Percentiles rank a stretch among this genome's conserved stretches.
Conservation (phyloP, 108 stramenopile genomes). For the Mediolabrus comicus region DNA sequence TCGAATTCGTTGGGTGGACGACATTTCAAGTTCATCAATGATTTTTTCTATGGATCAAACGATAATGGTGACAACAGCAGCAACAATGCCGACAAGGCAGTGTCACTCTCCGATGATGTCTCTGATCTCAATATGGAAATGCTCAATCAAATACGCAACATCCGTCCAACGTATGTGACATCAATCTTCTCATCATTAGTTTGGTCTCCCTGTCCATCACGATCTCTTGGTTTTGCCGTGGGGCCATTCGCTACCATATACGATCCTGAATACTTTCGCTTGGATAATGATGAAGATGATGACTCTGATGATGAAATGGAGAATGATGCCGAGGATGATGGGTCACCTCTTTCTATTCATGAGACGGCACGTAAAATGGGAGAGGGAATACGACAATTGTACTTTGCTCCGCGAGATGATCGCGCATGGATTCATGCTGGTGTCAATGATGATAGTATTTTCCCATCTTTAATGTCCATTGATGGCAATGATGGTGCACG, state of each 20-base stretch:
- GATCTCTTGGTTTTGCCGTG: conserved; percentile 82
- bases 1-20: conserved; percentile 24
- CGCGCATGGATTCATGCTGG: conserved; percentile 66
- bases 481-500: neutral
- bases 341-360: conserved; percentile 22
- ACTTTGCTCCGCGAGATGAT: conserved; percentile 67
- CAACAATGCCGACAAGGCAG: neutral
- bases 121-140: conserved; percentile 17
- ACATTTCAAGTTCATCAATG: conserved; percentile 34
- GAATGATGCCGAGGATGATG: conserved; percentile 29
- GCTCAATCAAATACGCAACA: conserved; percentile 58
- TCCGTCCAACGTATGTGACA: conserved; percentile 64
- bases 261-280: conserved; percentile 82
- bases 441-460: conserved; percentile 44
- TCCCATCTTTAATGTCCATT: neutral
- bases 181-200: conserved; percentile 60
- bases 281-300: conserved; percentile 48
- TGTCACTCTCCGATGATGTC: neutral
- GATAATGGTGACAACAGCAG: neutral
- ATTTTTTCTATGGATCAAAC: conserved; percentile 38
- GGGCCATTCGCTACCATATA: conserved; percentile 77
- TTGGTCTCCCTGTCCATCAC: conserved; percentile 76
- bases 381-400: conserved; percentile 82
- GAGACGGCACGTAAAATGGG: conserved; percentile 60
- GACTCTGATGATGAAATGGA: conserved; percentile 53